Conservation (phyloP, 1,284 basidiomycete genomes). For the Sporisorium iseilematis-ciliati region DNA sequence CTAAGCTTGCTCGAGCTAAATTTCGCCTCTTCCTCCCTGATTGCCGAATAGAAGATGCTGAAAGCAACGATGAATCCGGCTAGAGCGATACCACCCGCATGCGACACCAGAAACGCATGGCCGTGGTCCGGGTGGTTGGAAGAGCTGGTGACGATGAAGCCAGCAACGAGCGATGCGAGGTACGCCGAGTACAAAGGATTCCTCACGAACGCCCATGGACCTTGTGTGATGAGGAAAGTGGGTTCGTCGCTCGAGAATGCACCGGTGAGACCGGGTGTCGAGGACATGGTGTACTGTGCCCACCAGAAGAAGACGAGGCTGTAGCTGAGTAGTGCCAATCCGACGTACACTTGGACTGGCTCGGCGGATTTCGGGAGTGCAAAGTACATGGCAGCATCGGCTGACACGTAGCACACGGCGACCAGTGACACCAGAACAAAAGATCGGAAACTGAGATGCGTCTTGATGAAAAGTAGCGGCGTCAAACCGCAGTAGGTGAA, state of each 20-base stretch:
- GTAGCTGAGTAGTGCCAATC: conserved; percentile 24
- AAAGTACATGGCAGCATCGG: conserved; percentile 41
- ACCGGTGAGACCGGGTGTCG: conserved; percentile 21
- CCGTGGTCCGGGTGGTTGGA: conserved; percentile 47
- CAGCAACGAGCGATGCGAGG: conserved; percentile 34
- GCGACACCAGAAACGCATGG: conserved; percentile 31
- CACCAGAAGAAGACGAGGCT: conserved; percentile 44
- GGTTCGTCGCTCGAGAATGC: conserved; percentile 41
- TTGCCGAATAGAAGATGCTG: conserved; percentile 39
- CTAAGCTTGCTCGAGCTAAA: conserved; percentile 46
- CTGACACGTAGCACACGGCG: conserved; percentile 6
- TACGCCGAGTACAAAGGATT: conserved; percentile 48
- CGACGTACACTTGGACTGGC: conserved; percentile 25
- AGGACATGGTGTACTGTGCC: conserved; percentile 42
- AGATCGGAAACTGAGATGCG: conserved; percentile 24
- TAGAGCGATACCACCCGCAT: conserved; percentile 37
- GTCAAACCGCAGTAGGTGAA: conserved; percentile 26
- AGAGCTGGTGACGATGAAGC: conserved; percentile 42
- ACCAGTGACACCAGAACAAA: conserved; percentile 15
- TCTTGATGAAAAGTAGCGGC: conserved; percentile 36
- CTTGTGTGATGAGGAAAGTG: conserved; percentile 32
- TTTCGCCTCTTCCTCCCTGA: conserved; percentile 49
- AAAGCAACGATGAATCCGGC: conserved; percentile 23
- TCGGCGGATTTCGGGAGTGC: conserved; percentile 40
- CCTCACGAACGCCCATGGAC: conserved; percentile 41